A percentile compares a stretch with the other conserved stretches of the same genome.
Evolutionary conservation across 768 basidiomycete genomes (phyloP).

Genomic region (Glaciozyma antarctica): DNA sequence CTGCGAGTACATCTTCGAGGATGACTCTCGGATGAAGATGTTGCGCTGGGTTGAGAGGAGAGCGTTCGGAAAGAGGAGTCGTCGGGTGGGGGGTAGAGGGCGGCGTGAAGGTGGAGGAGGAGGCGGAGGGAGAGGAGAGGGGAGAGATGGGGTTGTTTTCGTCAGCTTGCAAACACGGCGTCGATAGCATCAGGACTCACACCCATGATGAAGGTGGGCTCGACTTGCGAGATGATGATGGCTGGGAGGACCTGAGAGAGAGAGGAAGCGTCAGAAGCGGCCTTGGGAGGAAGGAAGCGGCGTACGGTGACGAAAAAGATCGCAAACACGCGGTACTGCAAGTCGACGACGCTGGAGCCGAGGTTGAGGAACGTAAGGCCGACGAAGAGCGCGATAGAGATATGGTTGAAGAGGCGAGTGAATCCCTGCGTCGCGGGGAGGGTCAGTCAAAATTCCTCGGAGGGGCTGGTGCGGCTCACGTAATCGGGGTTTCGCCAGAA

Average conservation of each 20-base stretch:
- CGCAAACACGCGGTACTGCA: constrained; percentile 54
- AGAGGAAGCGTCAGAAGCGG: background rate
- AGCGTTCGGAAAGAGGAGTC: too few species aligned
- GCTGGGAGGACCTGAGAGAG: constrained; percentile 44
- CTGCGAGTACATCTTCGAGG: constrained; percentile 73
- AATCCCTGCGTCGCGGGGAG: background rate
- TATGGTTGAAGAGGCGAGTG: constrained; percentile 52
- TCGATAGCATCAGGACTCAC: background rate
- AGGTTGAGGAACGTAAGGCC: constrained; percentile 71
- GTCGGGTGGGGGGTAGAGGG: too few species aligned
- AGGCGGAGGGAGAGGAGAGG: too few species aligned
- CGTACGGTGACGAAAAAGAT: constrained; percentile 50
- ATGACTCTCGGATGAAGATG: constrained; percentile 48
- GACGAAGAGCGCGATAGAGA: constrained; percentile 49
- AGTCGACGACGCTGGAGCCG: constrained; percentile 49
- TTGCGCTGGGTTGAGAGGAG: too few species aligned
- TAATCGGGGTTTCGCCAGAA: constrained; percentile 78
- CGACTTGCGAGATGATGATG: constrained; percentile 66
- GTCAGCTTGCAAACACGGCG: background rate
- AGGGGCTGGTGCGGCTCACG: constrained; percentile 39
- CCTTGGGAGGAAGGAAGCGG: constrained; percentile 35
- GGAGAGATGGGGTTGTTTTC: too few species aligned
- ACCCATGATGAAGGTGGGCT: constrained; percentile 70
- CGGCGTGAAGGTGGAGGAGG: too few species aligned
- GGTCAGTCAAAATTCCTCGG: background rate